phyloP scores from a whole-genome alignment of 2,329 filamentous ascomycete genomes.

The Helicocarpus griseus region DNA sequence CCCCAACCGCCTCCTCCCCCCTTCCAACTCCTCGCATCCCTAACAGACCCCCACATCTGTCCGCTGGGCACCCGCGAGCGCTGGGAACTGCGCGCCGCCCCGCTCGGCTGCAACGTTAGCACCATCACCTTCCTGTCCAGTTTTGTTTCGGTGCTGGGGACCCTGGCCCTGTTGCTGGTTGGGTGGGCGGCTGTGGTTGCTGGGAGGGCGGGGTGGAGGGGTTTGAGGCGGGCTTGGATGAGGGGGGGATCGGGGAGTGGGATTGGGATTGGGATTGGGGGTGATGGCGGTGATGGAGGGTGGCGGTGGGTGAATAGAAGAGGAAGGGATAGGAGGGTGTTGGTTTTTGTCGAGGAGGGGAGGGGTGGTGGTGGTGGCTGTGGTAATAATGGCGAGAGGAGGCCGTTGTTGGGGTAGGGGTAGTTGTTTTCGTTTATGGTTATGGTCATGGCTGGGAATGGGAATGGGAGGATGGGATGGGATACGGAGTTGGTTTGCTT shows the following conservation, averaged over 20 bases:
- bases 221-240: conserved; percentile 8
- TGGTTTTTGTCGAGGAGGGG: neutral
- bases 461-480: neutral
- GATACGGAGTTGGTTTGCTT: no score
- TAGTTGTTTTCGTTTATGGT: neutral
- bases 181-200: conserved; percentile 13
- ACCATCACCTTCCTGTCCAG: conserved; percentile 30
- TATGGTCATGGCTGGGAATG: neutral
- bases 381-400: conserved; percentile 13
- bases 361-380: neutral
- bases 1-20: conserved; percentile 24
- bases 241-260: neutral
- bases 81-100: conserved; percentile 32
- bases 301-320: conserved; percentile 10
- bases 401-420: conserved; percentile 19
- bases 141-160: conserved; percentile 22
- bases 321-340: conserved; percentile 2
- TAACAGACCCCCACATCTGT: conserved; percentile 27
- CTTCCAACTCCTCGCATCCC: conserved; percentile 30
- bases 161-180: conserved; percentile 17
- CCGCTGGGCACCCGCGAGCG: conserved; percentile 30
- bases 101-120: conserved; percentile 33
- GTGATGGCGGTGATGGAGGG: neutral
- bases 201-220: conserved; percentile 10
- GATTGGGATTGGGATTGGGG: neutral